Evolutionary conservation across 352 stramenopile genomes (phyloP), one percentile per base, ranked within the genome.

Genomic region (Globisporangium uncinulatum): DNA sequence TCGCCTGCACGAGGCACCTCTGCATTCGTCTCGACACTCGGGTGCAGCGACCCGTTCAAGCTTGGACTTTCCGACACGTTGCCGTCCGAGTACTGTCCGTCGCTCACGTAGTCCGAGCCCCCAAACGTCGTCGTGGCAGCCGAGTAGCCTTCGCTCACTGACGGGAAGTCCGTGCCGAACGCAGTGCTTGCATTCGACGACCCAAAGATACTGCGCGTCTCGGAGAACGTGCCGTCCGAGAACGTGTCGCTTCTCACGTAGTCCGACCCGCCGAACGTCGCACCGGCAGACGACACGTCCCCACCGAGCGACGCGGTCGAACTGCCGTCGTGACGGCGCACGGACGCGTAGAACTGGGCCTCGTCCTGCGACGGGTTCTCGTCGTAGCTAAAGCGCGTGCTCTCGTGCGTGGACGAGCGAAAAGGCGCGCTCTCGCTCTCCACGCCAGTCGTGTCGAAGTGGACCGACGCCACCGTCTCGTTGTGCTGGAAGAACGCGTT

Each of bases 181-280:
- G 82, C 79, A 8, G 82, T 92, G 51, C 82, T 86, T 8, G 75
- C 79, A 63, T 84, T 92, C 6, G 79, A 90, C 15, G 78, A 87
- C 17, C 81, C 75, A 51, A 88, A 71, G 29, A 85, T 75, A 31
- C 83, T 92, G 17, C 79, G 72, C 3, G 77, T 89, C 52, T 92
- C 82, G 1, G 82, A 92, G 0, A 77, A 63, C 29, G 76, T 83
- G 17, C 71, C 78, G 49, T 89, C 79, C 17, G 78, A 89, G 71
- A 79, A 88, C 32, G 73, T 61, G 11, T 70, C 74, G 52, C 89
- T 80, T 31, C 79, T 83, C 15, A 81, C 71, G 32, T 76, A 75
- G 51, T 92, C 83, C 37, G 79, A 90, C 2, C 75, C 79, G 19
- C 83, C 83, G 60, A 90, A 87, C 17, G 83, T 92, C 20, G 83